Conservation (phyloP, 306 rosid species). For the Herpetospermum pedunculosum region DNA sequence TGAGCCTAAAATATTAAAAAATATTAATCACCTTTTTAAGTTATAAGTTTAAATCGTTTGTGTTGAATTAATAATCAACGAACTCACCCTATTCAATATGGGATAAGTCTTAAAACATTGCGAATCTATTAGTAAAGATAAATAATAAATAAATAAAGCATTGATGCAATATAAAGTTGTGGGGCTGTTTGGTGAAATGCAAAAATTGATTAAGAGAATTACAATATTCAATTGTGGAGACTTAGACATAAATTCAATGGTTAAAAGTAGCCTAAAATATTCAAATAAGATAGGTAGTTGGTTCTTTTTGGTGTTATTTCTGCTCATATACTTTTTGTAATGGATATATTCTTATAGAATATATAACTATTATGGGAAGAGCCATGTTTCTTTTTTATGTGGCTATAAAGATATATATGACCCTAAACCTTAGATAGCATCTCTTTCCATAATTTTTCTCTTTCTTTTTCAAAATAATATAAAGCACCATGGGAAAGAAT, state of each 20-base stretch:
- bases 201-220: neutral
- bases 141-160: neutral
- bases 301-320: no score
- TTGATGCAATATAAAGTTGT: neutral
- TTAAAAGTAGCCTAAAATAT: no score
- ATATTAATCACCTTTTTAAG: no score
- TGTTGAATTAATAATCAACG: no score
- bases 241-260: neutral
- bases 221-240: neutral
- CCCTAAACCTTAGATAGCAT: neutral
- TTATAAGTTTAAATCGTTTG: no score
- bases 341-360: neutral
- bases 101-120: neutral
- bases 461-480: neutral
- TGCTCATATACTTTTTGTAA: neutral
- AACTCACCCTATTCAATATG: neutral
- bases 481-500: neutral
- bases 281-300: neutral
- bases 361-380: neutral
- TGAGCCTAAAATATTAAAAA: no score
- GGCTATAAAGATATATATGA: neutral
- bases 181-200: neutral
- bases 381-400: neutral
- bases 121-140: neutral
- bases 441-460: neutral